Evolutionary conservation across 495 filamentous ascomycete genomes (phyloP), one percentile per base, ranked within the genome.

Genomic region (Parathielavia hyrcaniae): DNA sequence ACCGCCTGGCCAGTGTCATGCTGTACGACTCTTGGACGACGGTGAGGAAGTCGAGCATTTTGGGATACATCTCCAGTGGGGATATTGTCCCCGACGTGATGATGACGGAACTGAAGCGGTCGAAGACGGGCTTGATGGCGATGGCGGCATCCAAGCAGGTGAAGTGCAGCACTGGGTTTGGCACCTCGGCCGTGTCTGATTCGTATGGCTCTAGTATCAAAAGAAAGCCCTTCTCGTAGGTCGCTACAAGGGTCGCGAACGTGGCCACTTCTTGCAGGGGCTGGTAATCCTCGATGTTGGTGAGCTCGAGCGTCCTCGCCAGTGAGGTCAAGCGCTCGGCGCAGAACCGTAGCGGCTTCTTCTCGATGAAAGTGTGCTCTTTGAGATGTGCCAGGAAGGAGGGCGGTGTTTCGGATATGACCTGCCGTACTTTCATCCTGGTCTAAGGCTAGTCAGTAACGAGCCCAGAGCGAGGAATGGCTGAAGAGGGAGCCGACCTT

Each of bases 61-160:
- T 96, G 0, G 95, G 95, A 68, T 97, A 99, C 91, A 99, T 97
- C 69, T 99, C 95, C 5, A 99, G 71, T 0, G 95, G 95, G 0
- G 93, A 97, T 51, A 99, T 86, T 4, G 95, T 99, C 19, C 95
- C 95, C 0, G 95, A 97, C 6, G 95, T 99, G 70, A 99, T 97
- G 71, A 99, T 91, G 54, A 99, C 95, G 8, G 95, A 97, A 66
- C 85, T 87, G 71, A 99, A 99, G 36, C 95, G 86, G 54, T 99
- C 93, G 67, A 97, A 95, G 10, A 99, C 91, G 1, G 95, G 95
- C 65, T 91, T 96, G 70, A 99, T 97, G 47, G 95, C 95, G 59
- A 99, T 99, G 5, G 95, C 93, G 16, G 95, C 95, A 75, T 99
- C 95, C 23, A 99, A 78, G 63, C 95, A 99, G 11, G 91, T 91